Evolutionary conservation across 2,329 filamentous ascomycete species (phyloP).

Genomic region (Trichoderma hamatum): DNA sequence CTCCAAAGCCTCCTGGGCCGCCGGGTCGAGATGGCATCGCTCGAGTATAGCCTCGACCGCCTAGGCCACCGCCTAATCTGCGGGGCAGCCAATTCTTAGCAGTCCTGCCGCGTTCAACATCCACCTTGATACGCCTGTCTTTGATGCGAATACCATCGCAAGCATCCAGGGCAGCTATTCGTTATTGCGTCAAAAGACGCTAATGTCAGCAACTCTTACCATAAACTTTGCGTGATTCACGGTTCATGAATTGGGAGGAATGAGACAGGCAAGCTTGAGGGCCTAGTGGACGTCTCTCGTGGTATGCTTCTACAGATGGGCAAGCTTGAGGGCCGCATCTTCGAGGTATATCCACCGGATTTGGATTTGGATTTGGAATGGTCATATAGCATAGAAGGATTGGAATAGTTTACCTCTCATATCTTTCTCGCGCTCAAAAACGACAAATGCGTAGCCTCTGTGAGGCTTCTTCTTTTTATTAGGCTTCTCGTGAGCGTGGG

Average conservation of each 20-base stretch:
- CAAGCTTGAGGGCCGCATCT: conserved; percentile 50
- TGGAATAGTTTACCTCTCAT: conserved; percentile 87
- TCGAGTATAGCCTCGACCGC: conserved; percentile 91
- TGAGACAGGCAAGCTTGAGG: conserved; percentile 61
- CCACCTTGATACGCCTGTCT: conserved; percentile 87
- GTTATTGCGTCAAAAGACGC: conserved; percentile 60
- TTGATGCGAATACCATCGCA: conserved; percentile 91
- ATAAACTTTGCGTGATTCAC: conserved; percentile 33
- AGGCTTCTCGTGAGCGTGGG: conserved; percentile 66
- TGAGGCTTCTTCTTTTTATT: conserved; percentile 82
- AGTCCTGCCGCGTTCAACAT: conserved; percentile 93
- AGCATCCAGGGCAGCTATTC: conserved; percentile 83
- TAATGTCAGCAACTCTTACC: conserved; percentile 71
- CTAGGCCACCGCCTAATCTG: conserved; percentile 87
- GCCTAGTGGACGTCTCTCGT: conserved; percentile 54
- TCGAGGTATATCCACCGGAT: conserved; percentile 28
- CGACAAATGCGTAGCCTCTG: conserved; percentile 92
- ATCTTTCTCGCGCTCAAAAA: conserved; percentile 95
- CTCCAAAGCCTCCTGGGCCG: conserved; percentile 62
- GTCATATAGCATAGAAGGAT: conserved; percentile 33
- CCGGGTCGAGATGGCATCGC: conserved; percentile 71
- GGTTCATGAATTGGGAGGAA: conserved; percentile 32
- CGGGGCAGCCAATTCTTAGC: conserved; percentile 92
- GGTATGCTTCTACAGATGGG: conserved; percentile 45
- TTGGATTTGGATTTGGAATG: conserved; percentile 17